Base-by-base conservation (phyloP, 176 grass and related monocot genomes). In the Aegilops umbellulata region DNA sequence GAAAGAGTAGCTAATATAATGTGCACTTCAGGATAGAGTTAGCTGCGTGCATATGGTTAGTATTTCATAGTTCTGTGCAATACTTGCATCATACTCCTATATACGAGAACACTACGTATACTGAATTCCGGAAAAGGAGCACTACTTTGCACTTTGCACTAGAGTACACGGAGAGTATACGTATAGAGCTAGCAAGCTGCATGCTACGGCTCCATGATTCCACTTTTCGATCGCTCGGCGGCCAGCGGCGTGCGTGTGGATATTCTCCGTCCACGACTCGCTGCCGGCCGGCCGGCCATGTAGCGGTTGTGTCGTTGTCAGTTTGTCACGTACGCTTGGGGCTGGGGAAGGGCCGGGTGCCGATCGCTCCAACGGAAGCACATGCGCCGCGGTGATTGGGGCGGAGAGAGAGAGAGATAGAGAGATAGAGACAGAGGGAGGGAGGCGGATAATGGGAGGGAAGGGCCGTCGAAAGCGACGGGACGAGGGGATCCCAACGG, bases 391-490 rank as follows among this genome's bases (percentile, higher is more conserved):
- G 81, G 39, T 20, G 74, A 51, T 17, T 38, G 65, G 19, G 46
- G 69, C 3, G 78, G 8, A 7, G 35, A 20, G 1, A n/a, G n/a
- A n/a, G n/a, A n/a, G n/a, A n/a, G n/a, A n/a, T n/a, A n/a, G 24
- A 42, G 27, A 38, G 55, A 29, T 7, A 11, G 27, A 22, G 31
- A 34, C 6, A 25, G 81, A 73, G n/a, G 1, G 39, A 22, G 20
- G 10, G 60, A 12, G 23, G 5, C 4, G 25, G 62, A 65, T 30
- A 65, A 26, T 65, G 64, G 64, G 60, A 22, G 15, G 2, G 63
- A 44, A 68, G 51, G 74, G 73, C 24, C 46, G 31, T n/a, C 42
- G 76, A 90, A 68, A 90, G 89, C 67, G 89, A 90, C 85, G 22
- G 36, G 76, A 87, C 76, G 76, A 68, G 22, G 44, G 77, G 77